Evolutionary conservation across 352 stramenopile genomes (phyloP).

Genomic region (Hyaloperonospora brassicae): DNA sequence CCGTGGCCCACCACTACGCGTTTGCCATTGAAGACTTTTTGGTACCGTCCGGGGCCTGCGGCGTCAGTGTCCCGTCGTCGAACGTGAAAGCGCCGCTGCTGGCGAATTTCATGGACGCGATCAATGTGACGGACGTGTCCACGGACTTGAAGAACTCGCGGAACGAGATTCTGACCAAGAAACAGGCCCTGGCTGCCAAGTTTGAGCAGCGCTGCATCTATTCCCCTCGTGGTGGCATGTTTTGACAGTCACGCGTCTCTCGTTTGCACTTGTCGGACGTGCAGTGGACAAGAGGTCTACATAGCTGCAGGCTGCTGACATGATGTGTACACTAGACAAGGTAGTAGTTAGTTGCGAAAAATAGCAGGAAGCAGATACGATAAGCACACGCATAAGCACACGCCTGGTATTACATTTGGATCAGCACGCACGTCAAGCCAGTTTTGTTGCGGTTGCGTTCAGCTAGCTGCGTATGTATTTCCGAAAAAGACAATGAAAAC

Average conservation of each 20-base stretch:
- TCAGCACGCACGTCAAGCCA: slow-evolving; percentile 16
- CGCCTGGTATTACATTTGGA: slow-evolving; percentile 31
- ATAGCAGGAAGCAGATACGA: slow-evolving; percentile 14
- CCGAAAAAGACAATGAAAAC: slow-evolving; percentile 2
- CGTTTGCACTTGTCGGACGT: not conserved
- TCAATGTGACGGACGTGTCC: slow-evolving; percentile 84
- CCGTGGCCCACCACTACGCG: slow-evolving; percentile 87
- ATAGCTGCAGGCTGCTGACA: too few species aligned
- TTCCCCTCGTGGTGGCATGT: slow-evolving; percentile 45
- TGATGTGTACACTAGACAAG: too few species aligned
- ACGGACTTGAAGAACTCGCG: slow-evolving; percentile 80
- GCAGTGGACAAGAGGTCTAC: not conserved
- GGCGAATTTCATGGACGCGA: slow-evolving; percentile 85
- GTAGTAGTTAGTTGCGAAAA: too few species aligned
- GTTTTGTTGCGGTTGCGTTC: not conserved
- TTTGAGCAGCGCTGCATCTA: slow-evolving; percentile 68
- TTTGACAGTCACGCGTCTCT: slow-evolving; percentile 17
- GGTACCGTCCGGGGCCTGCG: slow-evolving; percentile 20
- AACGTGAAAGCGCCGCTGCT: slow-evolving; percentile 82
- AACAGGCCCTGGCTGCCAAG: slow-evolving; percentile 77
- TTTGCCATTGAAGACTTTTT: slow-evolving; percentile 90
- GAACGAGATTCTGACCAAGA: slow-evolving; percentile 85
- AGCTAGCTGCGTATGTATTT: not conserved
- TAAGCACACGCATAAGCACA: slow-evolving; percentile 25
- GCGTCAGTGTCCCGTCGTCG: slow-evolving; percentile 41